Evolutionary conservation across 2,329 filamentous ascomycete genomes (phyloP).

Genomic region (Parastagonospora nodorum): DNA sequence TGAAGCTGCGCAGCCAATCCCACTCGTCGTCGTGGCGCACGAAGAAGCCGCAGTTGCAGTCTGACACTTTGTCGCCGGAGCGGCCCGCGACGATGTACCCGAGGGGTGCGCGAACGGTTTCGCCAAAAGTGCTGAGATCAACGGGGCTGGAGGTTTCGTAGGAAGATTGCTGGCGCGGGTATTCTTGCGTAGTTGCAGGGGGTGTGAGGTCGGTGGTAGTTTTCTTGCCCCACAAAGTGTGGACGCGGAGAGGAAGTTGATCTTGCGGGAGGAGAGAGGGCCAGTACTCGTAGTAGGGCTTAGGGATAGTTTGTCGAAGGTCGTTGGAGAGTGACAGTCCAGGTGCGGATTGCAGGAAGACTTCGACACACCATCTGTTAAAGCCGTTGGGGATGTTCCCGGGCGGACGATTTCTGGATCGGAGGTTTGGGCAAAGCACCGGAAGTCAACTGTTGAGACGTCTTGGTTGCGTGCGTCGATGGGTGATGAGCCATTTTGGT

Average conservation of each 20-base stretch:
- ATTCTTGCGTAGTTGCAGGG: slow-evolving; percentile 20
- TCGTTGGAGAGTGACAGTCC: slow-evolving; percentile 44
- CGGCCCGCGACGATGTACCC: slow-evolving; percentile 40
- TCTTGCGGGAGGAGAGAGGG: slow-evolving; percentile 28
- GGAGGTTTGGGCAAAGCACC: slow-evolving; percentile 31
- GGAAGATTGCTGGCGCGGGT: slow-evolving; percentile 21
- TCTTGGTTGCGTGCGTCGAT: slow-evolving; percentile 40
- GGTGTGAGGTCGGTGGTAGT: slow-evolving; percentile 12
- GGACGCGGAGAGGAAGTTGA: slow-evolving; percentile 22
- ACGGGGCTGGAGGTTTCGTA: slow-evolving; percentile 37
- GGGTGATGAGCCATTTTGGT: slow-evolving; percentile 32
- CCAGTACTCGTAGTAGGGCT: slow-evolving; percentile 37
- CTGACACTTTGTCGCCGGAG: slow-evolving; percentile 31
- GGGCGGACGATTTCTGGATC: slow-evolving; percentile 28
- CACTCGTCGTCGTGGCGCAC: slow-evolving; percentile 32
- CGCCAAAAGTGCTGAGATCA: slow-evolving; percentile 10
- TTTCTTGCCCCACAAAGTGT: slow-evolving; percentile 18
- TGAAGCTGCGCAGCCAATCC: slow-evolving; percentile 28
- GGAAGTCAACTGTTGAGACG: slow-evolving; percentile 45
- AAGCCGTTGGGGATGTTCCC: slow-evolving; percentile 31
- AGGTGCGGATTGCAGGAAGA: slow-evolving; percentile 49
- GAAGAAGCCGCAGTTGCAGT: slow-evolving; percentile 31
- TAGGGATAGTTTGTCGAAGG: slow-evolving; percentile 23
- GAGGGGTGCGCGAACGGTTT: slow-evolving; percentile 37
- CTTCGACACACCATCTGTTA: slow-evolving; percentile 31